Evolutionary conservation across 2,329 filamentous ascomycete genomes (phyloP), one percentile per base, ranked within the genome.

Genomic region (Paracamarosporium sp.): DNA sequence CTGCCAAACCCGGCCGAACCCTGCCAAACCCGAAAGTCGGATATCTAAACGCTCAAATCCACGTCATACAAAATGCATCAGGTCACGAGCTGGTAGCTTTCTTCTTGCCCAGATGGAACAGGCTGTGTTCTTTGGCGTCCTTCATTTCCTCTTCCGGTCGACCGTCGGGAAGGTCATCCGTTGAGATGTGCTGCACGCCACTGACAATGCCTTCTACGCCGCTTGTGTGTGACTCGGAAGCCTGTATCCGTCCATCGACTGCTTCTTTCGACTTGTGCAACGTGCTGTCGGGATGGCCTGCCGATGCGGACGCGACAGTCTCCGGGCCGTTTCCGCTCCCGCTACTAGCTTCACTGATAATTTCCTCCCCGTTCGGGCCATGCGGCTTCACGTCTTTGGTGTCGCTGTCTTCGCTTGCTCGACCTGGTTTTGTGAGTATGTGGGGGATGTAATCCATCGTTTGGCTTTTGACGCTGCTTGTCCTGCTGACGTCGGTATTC

Each of bases 401-500:
- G 41, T 77, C 74, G 56, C 69, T 72, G 31, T 72, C 70, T 9
- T 71, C 73, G 52, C 72, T 75, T 15, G 63, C 59, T 36, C 66
- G 57, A 4, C 67, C 68, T 31, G 65, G 62, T 38, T 62, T 71
- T 46, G 58, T 74, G 55, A 75, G 59, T 2, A 69, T 62, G 48
- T 58, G 61, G 17, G 60, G 52, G 45, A 60, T 65, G n/a, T 68
- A 57, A 20, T 67, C 63, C 2, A 44, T 53, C 38, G 61, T 79
- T 61, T 62, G 73, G 55, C 80, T 85, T 68, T 78, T 81, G 20
- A 91, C 76, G 69, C 90, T 94, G 66, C 88, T 93, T 1, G 91
- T 90, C 61, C 87, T 85, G 71, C 90, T 93, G 15, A 92, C 81
- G 53, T 86, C 82, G 1, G 83, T 85, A 63, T 89, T 92, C 1